phyloP scores from a whole-genome alignment of 2,329 filamentous ascomycete genomes.

The Karstenula rhodostoma region DNA sequence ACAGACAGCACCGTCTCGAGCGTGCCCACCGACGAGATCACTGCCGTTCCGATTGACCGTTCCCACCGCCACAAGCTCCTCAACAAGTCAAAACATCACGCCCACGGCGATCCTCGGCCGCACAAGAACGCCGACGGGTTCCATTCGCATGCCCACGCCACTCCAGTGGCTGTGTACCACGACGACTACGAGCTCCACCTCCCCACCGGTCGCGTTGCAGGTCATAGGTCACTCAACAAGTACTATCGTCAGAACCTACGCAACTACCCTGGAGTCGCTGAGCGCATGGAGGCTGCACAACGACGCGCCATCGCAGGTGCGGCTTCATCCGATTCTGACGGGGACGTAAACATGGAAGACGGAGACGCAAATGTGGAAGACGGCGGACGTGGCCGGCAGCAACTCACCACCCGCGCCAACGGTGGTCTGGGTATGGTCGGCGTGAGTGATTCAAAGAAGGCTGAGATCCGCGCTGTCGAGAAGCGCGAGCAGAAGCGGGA shows the following conservation, averaged over 20 bases:
- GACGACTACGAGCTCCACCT: conserved; percentile 95
- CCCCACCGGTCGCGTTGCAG: conserved; percentile 86
- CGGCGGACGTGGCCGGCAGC: conserved; percentile 47
- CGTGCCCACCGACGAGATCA: conserved; percentile 83
- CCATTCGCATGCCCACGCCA: conserved; percentile 80
- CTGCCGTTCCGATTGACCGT: conserved; percentile 78
- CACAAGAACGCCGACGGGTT: conserved; percentile 80
- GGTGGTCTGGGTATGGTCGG: conserved; percentile 80
- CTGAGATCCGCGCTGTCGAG: conserved; percentile 70
- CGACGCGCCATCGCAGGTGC: conserved; percentile 65
- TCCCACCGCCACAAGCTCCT: conserved; percentile 76
- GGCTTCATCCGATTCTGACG: conserved; percentile 50
- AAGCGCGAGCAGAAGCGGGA: conserved; percentile 73
- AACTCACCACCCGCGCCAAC: conserved; percentile 69
- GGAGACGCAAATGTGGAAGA: conserved; percentile 42
- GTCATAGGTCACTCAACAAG: conserved; percentile 83
- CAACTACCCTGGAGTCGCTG: conserved; percentile 80
- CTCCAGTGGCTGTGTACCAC: conserved; percentile 80
- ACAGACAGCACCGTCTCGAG: conserved; percentile 90
- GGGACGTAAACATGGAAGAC: conserved; percentile 41
- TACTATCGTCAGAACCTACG: conserved; percentile 95
- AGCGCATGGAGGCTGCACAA: conserved; percentile 74
- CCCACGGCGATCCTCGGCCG: conserved; percentile 72
- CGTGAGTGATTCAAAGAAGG: conserved; percentile 77
- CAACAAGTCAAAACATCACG: conserved; percentile 77